phyloP scores from a whole-genome alignment of 495 filamentous ascomycete species.

The Penicillium dipodomyicola region DNA sequence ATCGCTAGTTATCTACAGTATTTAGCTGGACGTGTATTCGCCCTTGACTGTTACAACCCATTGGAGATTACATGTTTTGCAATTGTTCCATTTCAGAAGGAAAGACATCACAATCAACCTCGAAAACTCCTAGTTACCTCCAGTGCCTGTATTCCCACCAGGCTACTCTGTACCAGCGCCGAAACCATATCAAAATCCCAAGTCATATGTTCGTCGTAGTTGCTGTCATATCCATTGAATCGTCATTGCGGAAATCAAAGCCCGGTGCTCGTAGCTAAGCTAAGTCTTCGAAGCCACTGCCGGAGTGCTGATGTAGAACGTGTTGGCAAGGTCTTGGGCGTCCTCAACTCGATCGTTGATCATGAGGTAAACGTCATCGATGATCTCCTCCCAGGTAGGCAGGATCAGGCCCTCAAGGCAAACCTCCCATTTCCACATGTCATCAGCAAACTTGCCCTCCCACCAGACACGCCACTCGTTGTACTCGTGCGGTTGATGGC shows the following conservation, averaged over 20 bases:
- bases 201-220: background rate
- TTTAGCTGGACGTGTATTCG: background rate
- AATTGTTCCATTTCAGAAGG: background rate
- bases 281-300: background rate
- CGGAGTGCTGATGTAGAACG: conserved; percentile 3
- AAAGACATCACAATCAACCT: background rate
- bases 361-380: conserved; percentile 24
- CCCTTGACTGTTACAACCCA: background rate
- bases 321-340: conserved; percentile 6
- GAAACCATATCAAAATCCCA: background rate
- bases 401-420: conserved; percentile 14
- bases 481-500: conserved; percentile 9
- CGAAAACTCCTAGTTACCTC: background rate
- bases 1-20: background rate
- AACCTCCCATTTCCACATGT: conserved; percentile 30
- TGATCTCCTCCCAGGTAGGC: conserved; percentile 27
- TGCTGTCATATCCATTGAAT: background rate
- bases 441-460: conserved; percentile 14
- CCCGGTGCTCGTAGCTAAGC: too few relatives aligned
- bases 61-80: background rate
- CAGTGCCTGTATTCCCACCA: background rate
- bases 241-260: background rate
- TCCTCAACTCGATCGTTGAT: conserved; percentile 29
- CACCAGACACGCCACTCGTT: conserved; percentile 28
- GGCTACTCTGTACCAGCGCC: background rate